Evolutionary conservation across 768 basidiomycete genomes (phyloP).

Genomic region (Auricularia sp.): DNA sequence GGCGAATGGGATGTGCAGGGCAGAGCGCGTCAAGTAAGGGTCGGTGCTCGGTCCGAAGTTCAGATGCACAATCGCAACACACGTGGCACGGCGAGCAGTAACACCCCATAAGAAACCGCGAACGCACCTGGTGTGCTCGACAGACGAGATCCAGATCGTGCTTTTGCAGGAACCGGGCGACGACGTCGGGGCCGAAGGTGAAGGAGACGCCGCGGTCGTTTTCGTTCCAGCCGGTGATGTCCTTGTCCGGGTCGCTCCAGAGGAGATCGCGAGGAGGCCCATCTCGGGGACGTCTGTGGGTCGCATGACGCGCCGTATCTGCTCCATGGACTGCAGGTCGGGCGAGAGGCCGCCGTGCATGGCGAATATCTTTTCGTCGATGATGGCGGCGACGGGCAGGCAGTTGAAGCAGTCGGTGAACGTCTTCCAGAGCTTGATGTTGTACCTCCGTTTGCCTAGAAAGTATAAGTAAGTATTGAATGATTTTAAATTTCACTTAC

Average conservation of each 20-base stretch:
- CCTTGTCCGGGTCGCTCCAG: slow-evolving; percentile 99
- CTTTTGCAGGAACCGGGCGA: slow-evolving; percentile 96
- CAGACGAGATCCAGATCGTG: slow-evolving; percentile 99
- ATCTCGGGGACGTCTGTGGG: slow-evolving; percentile 99
- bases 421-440: slow-evolving; percentile 99
- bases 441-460: slow-evolving; percentile 83
- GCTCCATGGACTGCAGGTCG: slow-evolving; percentile 98
- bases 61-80: background rate
- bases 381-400: slow-evolving; percentile 96
- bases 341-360: slow-evolving; percentile 98
- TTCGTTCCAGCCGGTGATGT: slow-evolving; percentile 98
- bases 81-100: background rate
- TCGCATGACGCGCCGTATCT: slow-evolving; percentile 97
- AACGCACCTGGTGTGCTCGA: slow-evolving; percentile 56
- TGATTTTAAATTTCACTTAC: slow-evolving; percentile 18
- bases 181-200: slow-evolving; percentile 97
- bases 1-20: background rate
- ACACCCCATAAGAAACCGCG: background rate
- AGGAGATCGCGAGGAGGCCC: slow-evolving; percentile 86
- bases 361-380: slow-evolving; percentile 99
- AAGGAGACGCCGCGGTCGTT: slow-evolving; percentile 98
- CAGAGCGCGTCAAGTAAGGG: background rate
- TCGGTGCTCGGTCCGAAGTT: background rate
- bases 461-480: slow-evolving; percentile 1
- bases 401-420: slow-evolving; percentile 99